Conservation (phyloP, 1,284 basidiomycete genomes). For the Cutaneotrichosporon cutaneum region DNA sequence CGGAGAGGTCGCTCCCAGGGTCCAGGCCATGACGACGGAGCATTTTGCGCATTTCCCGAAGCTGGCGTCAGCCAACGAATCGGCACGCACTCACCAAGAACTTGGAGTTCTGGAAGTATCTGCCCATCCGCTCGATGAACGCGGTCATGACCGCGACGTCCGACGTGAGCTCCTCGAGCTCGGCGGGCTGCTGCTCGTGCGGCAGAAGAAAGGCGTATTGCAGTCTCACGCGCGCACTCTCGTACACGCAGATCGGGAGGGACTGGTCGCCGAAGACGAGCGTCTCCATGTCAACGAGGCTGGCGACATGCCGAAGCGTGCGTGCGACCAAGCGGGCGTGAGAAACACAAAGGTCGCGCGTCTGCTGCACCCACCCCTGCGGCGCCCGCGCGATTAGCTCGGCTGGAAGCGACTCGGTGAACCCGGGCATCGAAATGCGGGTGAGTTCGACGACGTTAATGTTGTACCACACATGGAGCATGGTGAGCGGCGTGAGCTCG, state of each 20-base stretch:
- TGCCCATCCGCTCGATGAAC: constrained; percentile 14
- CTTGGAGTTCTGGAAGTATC: constrained; percentile 14
- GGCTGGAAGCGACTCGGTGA: constrained; percentile 18
- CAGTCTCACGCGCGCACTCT: constrained; percentile 23
- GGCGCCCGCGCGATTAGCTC: constrained; percentile 17
- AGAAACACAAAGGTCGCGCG: constrained; percentile 16
- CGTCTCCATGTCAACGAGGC: constrained; percentile 22
- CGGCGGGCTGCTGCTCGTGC: constrained; percentile 12
- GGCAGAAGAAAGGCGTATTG: constrained; percentile 25
- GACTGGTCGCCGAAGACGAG: constrained; percentile 22
- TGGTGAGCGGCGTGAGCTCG: constrained; percentile 25
- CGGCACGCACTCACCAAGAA: constrained; percentile 13
- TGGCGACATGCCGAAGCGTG: constrained; percentile 18
- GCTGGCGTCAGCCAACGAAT: constrained; percentile 10
- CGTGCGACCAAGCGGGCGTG: constrained; percentile 20
- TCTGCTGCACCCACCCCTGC: constrained; percentile 21
- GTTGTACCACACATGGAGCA: constrained; percentile 33
- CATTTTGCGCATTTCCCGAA: constrained; percentile 24
- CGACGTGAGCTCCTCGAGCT: constrained; percentile 19
- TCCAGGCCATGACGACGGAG: constrained; percentile 25
- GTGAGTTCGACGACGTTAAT: constrained; percentile 23
- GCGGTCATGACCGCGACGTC: constrained; percentile 19
- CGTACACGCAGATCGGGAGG: constrained; percentile 28
- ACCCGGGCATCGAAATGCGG: constrained; percentile 26
- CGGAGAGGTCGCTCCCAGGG: constrained; percentile 8